Evolutionary conservation across 306 rosid species (phyloP).

Genomic region (Quercus suber): DNA sequence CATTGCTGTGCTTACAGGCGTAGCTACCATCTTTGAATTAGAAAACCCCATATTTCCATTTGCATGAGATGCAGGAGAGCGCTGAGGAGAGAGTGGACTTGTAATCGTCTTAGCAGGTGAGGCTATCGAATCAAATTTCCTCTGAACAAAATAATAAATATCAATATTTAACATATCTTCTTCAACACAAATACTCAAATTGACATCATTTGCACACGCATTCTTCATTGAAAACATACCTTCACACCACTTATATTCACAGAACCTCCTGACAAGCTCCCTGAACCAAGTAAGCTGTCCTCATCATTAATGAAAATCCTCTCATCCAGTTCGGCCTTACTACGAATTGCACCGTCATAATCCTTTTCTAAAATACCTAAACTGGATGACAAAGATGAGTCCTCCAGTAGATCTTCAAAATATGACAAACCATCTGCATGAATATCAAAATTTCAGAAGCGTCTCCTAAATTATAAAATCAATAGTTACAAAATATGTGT

Average conservation of each 20-base stretch:
- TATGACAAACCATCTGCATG: constrained; percentile 78
- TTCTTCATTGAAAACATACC: constrained; percentile 46
- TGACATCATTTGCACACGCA: not conserved
- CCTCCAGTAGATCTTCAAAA: constrained; percentile 81
- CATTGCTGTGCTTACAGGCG: constrained; percentile 99
- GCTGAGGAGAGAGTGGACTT: constrained; percentile 84
- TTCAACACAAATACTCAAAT: not conserved
- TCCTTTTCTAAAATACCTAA: constrained; percentile 73
- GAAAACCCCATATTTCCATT: constrained; percentile 48
- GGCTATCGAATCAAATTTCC: constrained; percentile 69
- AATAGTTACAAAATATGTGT: not conserved
- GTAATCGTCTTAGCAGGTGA: constrained; percentile 78
- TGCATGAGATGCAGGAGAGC: constrained; percentile 73
- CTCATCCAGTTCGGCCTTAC: constrained; percentile 85
- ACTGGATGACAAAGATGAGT: constrained; percentile 53
- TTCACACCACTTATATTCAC: constrained; percentile 57
- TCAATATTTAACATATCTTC: constrained; percentile 15
- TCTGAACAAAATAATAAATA: constrained; percentile 40
- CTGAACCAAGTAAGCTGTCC: constrained; percentile 84
- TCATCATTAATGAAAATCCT: constrained; percentile 80
- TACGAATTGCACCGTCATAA: constrained; percentile 57
- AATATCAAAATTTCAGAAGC: constrained; percentile 3
- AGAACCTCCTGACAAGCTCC: constrained; percentile 72
- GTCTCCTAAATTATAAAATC: not conserved
- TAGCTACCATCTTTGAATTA: constrained; percentile 69